Conservation (phyloP, 2,329 filamentous ascomycete species). For the Hypocreales sp. region DNA sequence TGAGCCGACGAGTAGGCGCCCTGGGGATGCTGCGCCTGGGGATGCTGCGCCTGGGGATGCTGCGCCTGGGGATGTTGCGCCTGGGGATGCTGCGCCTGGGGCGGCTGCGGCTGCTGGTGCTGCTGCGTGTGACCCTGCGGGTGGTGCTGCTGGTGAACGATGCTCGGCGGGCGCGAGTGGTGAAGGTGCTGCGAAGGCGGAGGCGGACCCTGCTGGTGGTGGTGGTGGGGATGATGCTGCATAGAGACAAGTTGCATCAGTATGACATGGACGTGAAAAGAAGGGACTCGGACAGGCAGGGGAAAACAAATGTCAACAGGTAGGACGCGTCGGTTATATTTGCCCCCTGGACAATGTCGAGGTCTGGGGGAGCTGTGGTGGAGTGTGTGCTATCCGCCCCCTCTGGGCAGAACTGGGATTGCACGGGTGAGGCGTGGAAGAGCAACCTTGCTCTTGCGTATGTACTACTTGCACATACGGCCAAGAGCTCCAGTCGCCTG, state of each 20-base stretch:
- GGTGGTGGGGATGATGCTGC: constrained; percentile 64
- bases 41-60: constrained; percentile 34
- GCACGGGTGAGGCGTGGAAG: constrained; percentile 30
- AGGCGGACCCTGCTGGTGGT: constrained; percentile 58
- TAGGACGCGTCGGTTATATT: constrained; percentile 35
- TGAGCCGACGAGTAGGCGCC: constrained; percentile 54
- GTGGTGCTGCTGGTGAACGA: constrained; percentile 45
- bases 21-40: constrained; percentile 39
- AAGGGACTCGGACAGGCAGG: constrained; percentile 19
- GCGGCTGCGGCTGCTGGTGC: constrained; percentile 43
- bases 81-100: constrained; percentile 31
- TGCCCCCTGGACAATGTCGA: constrained; percentile 28
- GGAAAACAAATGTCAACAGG: constrained; percentile 20
- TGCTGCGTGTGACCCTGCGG: constrained; percentile 46
- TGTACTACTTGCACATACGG: constrained; percentile 8
- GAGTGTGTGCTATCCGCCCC: constrained; percentile 17
- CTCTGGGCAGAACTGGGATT: constrained; percentile 29
- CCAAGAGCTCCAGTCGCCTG: constrained; percentile 1
- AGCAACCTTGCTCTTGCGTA: constrained; percentile 18
- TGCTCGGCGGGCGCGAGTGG: constrained; percentile 55
- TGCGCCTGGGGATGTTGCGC: constrained; percentile 31
- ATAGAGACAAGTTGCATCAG: constrained; percentile 47
- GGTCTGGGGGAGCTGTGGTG: constrained; percentile 24
- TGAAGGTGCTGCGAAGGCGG: constrained; percentile 50
- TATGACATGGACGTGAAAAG: constrained; percentile 22